Base-by-base conservation (phyloP, 257 asterid species). In the Petunia axillaris region DNA sequence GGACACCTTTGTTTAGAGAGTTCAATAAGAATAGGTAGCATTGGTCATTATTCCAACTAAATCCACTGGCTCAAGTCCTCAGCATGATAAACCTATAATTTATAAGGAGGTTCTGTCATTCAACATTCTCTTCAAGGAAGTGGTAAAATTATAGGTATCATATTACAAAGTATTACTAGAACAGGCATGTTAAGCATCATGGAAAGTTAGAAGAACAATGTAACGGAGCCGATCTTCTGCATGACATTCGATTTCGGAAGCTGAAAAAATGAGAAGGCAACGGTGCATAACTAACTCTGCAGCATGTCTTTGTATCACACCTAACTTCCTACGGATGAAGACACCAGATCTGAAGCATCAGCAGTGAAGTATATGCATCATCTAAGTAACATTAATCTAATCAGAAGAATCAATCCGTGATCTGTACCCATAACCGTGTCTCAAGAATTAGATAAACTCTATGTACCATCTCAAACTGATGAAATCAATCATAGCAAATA, bases 251-350 rank as follows among this genome's bases (percentile, higher is more conserved):
- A 63, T 35, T 10, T 36, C 44, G 36, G 68, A 63, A 63, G 68
- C 44, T 63, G 37, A 63, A 37, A 8, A 25, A 8, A 50, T 5
- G 15, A 43, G 75, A 67, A 3, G 75, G 11, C 14, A 1, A 67
- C n/a, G 74, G 54, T 67, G 75, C 54, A 41, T 41, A 67, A 41
- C 77, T 5, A 48, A 48, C 43, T 25, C 59, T 71, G 59, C 41
- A 46, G 40, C 4, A 16, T 25, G 46, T 44, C 9, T 57, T 46
- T 48, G 77, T n/a, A 35, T 48, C 43, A 25, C 40, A 4, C 8
- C 38, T 4, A 2, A 66, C 75, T 40, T 67, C 6, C 54, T 67
- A 41, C 43, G 54, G 75, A 41, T 37, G 38, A 40, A 67, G 15
- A 67, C 54, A 41, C 54, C 52, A 67, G 75, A 67, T 41, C 25